A percentile compares a stretch with the other conserved stretches of the same genome.
Evolutionary conservation across 176 grass and related monocot genomes (phyloP).

Genomic region (Chrysopogon serrulatus): DNA sequence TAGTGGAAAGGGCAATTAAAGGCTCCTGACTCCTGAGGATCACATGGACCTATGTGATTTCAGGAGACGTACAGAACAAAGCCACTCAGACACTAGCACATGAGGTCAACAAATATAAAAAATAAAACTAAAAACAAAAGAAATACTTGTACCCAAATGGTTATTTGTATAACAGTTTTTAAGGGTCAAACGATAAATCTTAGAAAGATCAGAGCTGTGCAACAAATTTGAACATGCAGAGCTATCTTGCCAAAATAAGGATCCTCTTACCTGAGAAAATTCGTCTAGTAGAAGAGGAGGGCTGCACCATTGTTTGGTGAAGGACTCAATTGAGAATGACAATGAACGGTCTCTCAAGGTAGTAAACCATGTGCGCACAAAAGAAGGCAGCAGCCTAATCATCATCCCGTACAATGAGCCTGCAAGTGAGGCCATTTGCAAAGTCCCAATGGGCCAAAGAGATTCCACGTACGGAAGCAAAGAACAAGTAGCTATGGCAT

Average conservation of each 20-base stretch:
- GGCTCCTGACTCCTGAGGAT: background rate
- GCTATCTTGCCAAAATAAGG: background rate
- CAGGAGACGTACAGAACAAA: background rate
- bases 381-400: slow-evolving; percentile 82
- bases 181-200: background rate
- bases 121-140: background rate
- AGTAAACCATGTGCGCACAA: slow-evolving; percentile 87
- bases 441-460: slow-evolving; percentile 62
- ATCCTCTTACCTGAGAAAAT: slow-evolving; percentile 70
- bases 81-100: background rate
- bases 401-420: slow-evolving; percentile 88
- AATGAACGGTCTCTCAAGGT: slow-evolving; percentile 43
- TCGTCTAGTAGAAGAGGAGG: slow-evolving; percentile 81
- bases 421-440: slow-evolving; percentile 77
- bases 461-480: slow-evolving; percentile 65
- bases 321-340: slow-evolving; percentile 43
- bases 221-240: background rate
- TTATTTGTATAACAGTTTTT: background rate
- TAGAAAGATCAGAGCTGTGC: background rate
- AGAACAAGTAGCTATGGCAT: slow-evolving; percentile 55
- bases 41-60: background rate
- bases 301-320: slow-evolving; percentile 94
- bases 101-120: background rate
- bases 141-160: background rate
- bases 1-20: background rate